Evolutionary conservation across 805 yeast species (phyloP), one percentile per base, ranked within the genome.

Genomic region (Danielia reshetovae): DNA sequence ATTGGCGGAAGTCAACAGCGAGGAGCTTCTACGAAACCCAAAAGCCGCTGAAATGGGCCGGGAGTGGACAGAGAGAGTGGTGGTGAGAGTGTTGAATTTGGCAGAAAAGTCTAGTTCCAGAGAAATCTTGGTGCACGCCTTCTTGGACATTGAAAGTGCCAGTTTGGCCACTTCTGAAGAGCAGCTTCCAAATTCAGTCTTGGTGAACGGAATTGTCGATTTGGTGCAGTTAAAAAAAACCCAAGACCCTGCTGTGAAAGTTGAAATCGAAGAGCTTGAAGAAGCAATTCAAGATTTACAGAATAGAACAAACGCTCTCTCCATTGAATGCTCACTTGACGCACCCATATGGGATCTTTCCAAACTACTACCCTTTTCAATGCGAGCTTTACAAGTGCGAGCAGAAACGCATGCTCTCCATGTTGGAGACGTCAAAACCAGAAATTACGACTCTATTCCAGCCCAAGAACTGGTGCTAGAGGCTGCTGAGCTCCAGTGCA

Each of bases 381-480:
- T 39, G 29, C 14, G 9, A 19, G 22, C 7, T 7, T 7, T 9
- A 19, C 15, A 36, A 7, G 13, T 14, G 17, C 34, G 39, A 12
- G 37, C 46, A 4, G 26, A 25, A 18, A 35, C 30, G 24, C 43
- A 44, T 23, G 24, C 16, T 18, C 34, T 46, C 15, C 43, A 43
- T n/a, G 38, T 36, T 29, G 35, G 45, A n/a, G 93, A 83, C 55
- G 72, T 81, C 17, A 83, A 83, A 54, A 81, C 89, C 1, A 62
- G 89, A 35, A 49, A 61, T 0, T 48, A 47, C 27, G 62, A 58
- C 26, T 46, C 43, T 1, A 39, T 72, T 1, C 88, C 89, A 0
- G 30, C 44, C 0, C 82, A 77, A 42, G 46, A 55, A 1, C 66
- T 75, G 9, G 81, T 78, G 1, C 39, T 75, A 10, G 49, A 57